Base-by-base conservation (phyloP, 306 rosid genomes). In the Glycine latifolia region DNA sequence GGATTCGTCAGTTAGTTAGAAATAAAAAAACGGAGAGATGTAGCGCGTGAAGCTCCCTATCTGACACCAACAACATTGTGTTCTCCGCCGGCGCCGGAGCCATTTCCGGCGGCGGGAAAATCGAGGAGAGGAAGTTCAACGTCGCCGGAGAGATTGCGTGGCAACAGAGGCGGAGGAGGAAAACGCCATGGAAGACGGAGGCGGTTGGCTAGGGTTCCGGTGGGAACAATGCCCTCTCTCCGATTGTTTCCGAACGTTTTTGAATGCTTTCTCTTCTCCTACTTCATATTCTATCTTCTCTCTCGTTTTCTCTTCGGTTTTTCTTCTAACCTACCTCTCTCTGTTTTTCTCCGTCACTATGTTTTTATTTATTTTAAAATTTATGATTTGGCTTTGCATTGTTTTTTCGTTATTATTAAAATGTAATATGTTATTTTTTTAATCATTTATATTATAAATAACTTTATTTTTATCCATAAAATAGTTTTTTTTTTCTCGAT, bases 51-150 rank as follows among this genome's bases (percentile, higher is more conserved):
- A 83, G 62, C 83, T 82, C 78, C 67, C 89, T 74, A 78, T 78
- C 75, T 79, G 48, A 73, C 8, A 41, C 59, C 46, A 75, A 75
- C 7, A 39, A 6, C 35, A 58, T 9, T 7, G 26, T 31, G 31
- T 44, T 73, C 77, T 72, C 86, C 85, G 84, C 71, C 61, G 85
- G 85, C n/a, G 86, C 83, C 16, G 79, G 76, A 39, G 85, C 84
- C 97, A 92, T 92, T 80, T 73, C 86, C 87, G 87, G 85, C 70
- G 77, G 68, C 81, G 60, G 83, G 72, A 16, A 59, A 56, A 68
- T 59, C 6, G 10, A 6, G 60, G 74, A 82, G 44, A 3, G 50
- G 15, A 75, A 73, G 67, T 77, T 80, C 63, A 86, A 17, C 3
- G 71, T 9, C 61, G 78, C 76, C 76, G 80, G 58, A 73, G 44